Conservation (phyloP, 768 basidiomycete species). For the Lactarius sanguifluus region DNA sequence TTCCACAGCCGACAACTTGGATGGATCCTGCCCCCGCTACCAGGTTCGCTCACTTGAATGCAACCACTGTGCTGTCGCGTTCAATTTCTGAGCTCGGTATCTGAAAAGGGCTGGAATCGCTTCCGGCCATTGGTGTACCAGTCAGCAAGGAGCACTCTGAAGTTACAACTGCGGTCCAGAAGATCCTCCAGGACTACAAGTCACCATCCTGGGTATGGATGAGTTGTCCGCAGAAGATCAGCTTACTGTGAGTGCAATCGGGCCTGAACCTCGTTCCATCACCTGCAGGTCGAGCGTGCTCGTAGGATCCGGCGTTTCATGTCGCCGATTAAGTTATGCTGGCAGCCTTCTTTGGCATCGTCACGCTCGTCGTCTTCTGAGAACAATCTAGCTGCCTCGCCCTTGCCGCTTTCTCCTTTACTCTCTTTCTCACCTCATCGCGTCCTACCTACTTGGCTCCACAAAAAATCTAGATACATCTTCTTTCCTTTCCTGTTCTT, state of each 20-base stretch:
- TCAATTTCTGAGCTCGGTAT: conserved; percentile 98
- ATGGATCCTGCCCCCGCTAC: conserved; percentile 99
- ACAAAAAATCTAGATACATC: too few relatives aligned
- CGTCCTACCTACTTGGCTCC: too few relatives aligned
- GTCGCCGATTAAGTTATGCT: conserved; percentile 51
- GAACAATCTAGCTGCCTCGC: too few relatives aligned
- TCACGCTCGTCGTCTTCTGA: too few relatives aligned
- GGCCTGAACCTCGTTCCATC: conserved; percentile 7
- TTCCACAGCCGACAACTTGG: too few relatives aligned
- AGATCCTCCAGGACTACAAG: conserved; percentile 97
- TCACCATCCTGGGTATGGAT: conserved; percentile 99
- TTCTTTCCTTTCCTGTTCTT: too few relatives aligned
- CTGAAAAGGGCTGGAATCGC: conserved; percentile 21
- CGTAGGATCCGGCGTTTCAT: conserved; percentile 99
- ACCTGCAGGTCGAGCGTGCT: conserved; percentile 83
- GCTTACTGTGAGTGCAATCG: conserved; percentile 68
- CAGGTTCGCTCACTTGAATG: conserved; percentile 99
- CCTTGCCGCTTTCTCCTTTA: too few relatives aligned
- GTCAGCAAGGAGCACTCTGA: conserved; percentile 93
- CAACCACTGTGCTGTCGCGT: conserved; percentile 98
- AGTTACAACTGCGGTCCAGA: conserved; percentile 94
- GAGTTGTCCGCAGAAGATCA: conserved; percentile 99
- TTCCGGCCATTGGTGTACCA: conserved; percentile 37
- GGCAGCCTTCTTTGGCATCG: too few relatives aligned
- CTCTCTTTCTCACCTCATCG: too few relatives aligned